A percentile compares a stretch with the other conserved stretches of the same genome.
phyloP scores from a whole-genome alignment of 2,329 filamentous ascomycete species.

The Penicillium sp. region DNA sequence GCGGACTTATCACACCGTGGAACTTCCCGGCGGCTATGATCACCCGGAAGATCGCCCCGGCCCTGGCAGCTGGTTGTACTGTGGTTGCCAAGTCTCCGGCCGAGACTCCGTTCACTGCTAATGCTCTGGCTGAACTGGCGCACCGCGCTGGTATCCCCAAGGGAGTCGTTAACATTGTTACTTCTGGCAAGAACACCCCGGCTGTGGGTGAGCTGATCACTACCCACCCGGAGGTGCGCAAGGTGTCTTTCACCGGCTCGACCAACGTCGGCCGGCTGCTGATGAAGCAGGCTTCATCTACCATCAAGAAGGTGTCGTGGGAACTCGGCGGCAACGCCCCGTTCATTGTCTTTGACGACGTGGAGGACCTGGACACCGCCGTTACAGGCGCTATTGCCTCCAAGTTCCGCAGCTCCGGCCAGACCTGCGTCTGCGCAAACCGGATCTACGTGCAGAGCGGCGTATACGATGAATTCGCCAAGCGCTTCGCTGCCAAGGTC shows the following conservation, averaged over 20 bases:
- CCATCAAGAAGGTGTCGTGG: conserved; percentile 81
- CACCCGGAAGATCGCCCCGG: conserved; percentile 53
- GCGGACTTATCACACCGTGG: conserved; percentile 66
- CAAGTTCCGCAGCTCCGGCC: conserved; percentile 92
- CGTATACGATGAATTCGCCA: conserved; percentile 54
- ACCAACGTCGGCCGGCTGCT: conserved; percentile 68
- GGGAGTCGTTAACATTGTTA: conserved; percentile 88
- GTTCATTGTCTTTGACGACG: conserved; percentile 94
- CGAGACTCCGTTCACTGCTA: conserved; percentile 87
- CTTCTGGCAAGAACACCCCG: conserved; percentile 73
- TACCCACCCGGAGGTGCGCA: conserved; percentile 72
- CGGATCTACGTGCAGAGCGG: conserved; percentile 54
- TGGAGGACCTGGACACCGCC: conserved; percentile 77
- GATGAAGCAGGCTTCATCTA: conserved; percentile 84
- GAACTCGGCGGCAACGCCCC: conserved; percentile 94
- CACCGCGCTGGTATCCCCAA: conserved; percentile 84
- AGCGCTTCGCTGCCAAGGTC: conserved; percentile 56
- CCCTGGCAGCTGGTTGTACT: conserved; percentile 89
- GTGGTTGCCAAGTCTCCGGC: conserved; percentile 88
- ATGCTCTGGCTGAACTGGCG: conserved; percentile 82
- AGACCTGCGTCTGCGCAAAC: conserved; percentile 87
- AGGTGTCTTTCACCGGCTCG: conserved; percentile 88
- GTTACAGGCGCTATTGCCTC: conserved; percentile 78
- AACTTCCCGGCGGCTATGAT: conserved; percentile 61
- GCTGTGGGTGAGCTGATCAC: conserved; percentile 76